These are phyloP conservation scores for Zasmidium cellare DNA, from an alignment of 2,329 filamentous ascomycete species.

Conservation along the genomic window DNA sequence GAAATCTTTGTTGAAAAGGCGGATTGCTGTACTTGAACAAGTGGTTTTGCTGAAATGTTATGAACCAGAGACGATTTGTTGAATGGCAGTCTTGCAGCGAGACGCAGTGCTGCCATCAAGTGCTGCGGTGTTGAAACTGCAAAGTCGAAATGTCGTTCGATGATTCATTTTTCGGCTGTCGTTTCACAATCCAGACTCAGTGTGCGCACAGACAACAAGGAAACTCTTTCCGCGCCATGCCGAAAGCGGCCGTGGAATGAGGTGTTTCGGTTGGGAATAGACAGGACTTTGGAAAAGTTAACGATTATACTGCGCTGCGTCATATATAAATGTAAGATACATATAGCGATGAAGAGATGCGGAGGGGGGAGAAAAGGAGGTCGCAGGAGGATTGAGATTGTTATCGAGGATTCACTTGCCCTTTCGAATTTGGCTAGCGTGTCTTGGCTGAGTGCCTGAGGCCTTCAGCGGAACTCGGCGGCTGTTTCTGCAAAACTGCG, in stretches of 20 bases:
- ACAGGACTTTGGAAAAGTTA: neutral
- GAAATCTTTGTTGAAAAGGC: conserved; percentile 8
- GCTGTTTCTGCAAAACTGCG: neutral
- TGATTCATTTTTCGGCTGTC: neutral
- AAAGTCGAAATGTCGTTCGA: neutral
- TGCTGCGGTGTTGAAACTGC: conserved; percentile 1
- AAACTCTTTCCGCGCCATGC: neutral
- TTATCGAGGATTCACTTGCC: neutral
- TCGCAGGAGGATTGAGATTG: neutral
- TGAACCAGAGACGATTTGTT: neutral
- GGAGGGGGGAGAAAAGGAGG: neutral
- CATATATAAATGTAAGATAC: too few species aligned
- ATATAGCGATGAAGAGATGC: too few species aligned
- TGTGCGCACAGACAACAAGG: conserved; percentile 3
- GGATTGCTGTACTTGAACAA: neutral
- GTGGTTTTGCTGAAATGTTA: neutral
- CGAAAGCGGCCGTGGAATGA: neutral
- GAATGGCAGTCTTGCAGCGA: neutral
- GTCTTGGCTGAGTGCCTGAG: neutral
- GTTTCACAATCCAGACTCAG: neutral
- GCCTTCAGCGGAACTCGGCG: neutral
- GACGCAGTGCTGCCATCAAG: conserved; percentile 6
- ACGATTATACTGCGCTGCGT: too few species aligned
- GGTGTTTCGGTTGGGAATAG: neutral
- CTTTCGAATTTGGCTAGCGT: neutral